These are phyloP conservation scores for Sporobolus alterniflorus DNA, from an alignment of 202 grass and related monocot species.

Conservation along the genomic window DNA sequence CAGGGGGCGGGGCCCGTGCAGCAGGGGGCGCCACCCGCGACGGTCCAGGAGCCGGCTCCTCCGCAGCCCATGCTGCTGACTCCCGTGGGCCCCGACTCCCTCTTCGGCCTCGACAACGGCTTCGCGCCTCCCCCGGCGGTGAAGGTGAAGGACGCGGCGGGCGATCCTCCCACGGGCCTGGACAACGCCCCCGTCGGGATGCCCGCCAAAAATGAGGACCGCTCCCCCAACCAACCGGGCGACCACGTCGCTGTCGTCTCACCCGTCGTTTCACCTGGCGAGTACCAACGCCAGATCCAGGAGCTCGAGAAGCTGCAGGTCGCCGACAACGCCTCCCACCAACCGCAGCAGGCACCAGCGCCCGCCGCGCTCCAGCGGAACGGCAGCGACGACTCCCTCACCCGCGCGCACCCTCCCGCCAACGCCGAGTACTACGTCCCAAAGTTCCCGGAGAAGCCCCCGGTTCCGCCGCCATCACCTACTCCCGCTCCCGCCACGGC, in stretches of 20 bases:
- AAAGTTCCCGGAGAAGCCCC: conserved; percentile 60
- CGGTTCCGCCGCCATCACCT: conserved; percentile 36
- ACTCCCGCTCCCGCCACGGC: conserved; percentile 49
- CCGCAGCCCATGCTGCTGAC: not conserved
- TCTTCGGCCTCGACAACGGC: conserved; percentile 79
- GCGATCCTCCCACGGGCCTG: conserved; percentile 30
- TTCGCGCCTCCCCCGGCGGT: conserved; percentile 79
- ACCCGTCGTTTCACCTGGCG: conserved; percentile 50
- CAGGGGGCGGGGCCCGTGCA: conserved; percentile 27
- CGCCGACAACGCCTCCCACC: conserved; percentile 46
- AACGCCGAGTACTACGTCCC: conserved; percentile 49
- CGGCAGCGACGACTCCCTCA: conserved; percentile 70
- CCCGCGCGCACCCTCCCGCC: conserved; percentile 54
- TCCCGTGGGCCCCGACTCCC: conserved; percentile 59
- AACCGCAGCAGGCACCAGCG: conserved; percentile 6
- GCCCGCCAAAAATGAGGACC: conserved; percentile 59
- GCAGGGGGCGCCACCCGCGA: conserved; percentile 13
- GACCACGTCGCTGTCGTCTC: conserved; percentile 39
- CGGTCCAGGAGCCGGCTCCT: not conserved
- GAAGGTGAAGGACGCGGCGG: conserved; percentile 70
- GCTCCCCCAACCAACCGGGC: conserved; percentile 30
- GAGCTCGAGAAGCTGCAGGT: conserved; percentile 76
- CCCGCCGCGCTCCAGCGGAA: conserved; percentile 45
- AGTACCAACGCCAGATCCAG: conserved; percentile 77
- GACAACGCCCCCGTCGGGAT: conserved; percentile 67